Conservation (phyloP, 306 rosid species). For the Senna tora region DNA sequence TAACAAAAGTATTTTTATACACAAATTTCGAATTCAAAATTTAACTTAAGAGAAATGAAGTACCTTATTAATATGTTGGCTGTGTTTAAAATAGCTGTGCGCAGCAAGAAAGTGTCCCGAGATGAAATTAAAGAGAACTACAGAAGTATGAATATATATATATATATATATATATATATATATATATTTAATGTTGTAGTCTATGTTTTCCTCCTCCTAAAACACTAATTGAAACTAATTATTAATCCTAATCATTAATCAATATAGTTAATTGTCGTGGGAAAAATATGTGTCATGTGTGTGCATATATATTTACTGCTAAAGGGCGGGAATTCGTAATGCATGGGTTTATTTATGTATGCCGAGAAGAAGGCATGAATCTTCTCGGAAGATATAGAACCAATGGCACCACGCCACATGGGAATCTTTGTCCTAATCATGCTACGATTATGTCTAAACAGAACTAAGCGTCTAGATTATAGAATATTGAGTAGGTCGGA, state of each 20-base stretch:
- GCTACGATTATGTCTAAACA: slow-evolving; percentile 51
- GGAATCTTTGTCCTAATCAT: slow-evolving; percentile 41
- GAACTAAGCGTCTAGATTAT: slow-evolving; percentile 27
- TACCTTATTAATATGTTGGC: no score
- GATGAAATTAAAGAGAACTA: no score
- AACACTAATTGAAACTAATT: not conserved
- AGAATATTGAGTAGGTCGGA: slow-evolving; percentile 72
- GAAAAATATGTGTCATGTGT: no score
- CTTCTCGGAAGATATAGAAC: slow-evolving; percentile 60
- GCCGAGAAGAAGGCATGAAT: slow-evolving; percentile 53
- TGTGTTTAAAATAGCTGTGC: not conserved
- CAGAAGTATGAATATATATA: not conserved
- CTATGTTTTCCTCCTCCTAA: no score
- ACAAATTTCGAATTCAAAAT: no score
- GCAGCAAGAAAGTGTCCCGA: not conserved
- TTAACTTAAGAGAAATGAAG: no score
- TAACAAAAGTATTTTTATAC: no score
- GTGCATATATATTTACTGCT: not conserved
- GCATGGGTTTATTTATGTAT: slow-evolving; percentile 34
- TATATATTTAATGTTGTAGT: no score
- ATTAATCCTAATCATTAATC: not conserved
- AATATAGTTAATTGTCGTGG: no score
- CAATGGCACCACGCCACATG: slow-evolving; percentile 47
- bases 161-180: no score
- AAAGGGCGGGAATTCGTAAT: slow-evolving; percentile 2